phyloP scores from a whole-genome alignment of 75 land plant genomes.

The Isoetes taiwanensis region DNA sequence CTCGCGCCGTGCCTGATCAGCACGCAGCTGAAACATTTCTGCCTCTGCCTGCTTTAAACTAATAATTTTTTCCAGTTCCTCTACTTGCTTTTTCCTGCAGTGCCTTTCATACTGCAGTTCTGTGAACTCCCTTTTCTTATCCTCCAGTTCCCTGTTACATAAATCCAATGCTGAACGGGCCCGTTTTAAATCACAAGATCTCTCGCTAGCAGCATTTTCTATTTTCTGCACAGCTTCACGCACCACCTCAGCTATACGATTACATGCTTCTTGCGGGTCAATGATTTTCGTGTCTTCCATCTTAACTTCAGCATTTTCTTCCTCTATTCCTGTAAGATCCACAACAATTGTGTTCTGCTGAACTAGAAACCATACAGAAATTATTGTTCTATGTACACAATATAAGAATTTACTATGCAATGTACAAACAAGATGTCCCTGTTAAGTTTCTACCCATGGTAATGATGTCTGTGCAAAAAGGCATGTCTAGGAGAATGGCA shows the following conservation, averaged over 20 bases:
- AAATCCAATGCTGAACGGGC: constrained; percentile 62
- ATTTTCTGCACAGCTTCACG: constrained; percentile 84
- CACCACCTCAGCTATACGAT: constrained; percentile 81
- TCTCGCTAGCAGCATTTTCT: constrained; percentile 88
- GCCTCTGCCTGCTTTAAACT: constrained; percentile 82
- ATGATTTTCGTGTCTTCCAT: constrained; percentile 37
- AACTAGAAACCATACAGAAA: no score
- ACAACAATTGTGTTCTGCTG: background rate
- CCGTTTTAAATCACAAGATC: constrained; percentile 51
- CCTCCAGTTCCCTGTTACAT: constrained; percentile 71
- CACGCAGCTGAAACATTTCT: constrained; percentile 90
- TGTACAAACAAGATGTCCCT: no score
- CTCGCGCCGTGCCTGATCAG: constrained; percentile 77
- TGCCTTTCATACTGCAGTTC: constrained; percentile 68
- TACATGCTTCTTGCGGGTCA: constrained; percentile 86
- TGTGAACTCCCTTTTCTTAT: constrained; percentile 61
- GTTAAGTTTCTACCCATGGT: no score
- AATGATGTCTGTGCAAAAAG: no score
- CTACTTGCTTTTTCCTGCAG: constrained; percentile 66
- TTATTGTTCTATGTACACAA: no score
- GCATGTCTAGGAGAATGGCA: no score
- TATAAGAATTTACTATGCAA: no score
- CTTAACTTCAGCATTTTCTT: constrained; percentile 13
- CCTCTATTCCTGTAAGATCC: background rate
- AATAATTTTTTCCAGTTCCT: constrained; percentile 73